phyloP scores from a whole-genome alignment of 73 alveolate genomes.

The Durusdinium trenchii region DNA sequence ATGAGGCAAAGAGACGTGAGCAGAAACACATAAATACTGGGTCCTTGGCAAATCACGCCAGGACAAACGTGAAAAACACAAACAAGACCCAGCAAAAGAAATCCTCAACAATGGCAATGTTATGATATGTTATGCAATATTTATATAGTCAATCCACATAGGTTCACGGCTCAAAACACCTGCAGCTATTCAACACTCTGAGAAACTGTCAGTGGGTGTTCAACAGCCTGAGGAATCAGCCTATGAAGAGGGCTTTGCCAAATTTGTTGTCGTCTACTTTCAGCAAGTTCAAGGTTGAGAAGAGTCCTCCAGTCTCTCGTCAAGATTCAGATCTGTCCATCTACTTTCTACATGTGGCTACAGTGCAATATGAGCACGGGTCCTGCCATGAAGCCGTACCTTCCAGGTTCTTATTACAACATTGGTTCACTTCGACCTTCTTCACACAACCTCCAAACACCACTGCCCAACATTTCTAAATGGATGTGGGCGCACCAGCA shows the following conservation, averaged over 20 bases:
- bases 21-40: constrained; percentile 46
- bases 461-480: neutral
- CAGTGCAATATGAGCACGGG: too few relatives aligned
- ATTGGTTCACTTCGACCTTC: too few relatives aligned
- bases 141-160: too few relatives aligned
- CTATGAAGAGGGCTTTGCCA: constrained; percentile 1
- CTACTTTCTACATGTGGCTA: neutral
- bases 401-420: neutral
- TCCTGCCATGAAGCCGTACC: constrained; percentile 75
- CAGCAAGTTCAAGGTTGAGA: constrained; percentile 3
- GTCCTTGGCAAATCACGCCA: neutral
- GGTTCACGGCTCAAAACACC: too few relatives aligned
- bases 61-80: neutral
- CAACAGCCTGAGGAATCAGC: neutral
- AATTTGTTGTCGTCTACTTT: neutral
- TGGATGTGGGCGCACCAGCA: constrained; percentile 2
- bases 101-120: neutral
- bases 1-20: constrained; percentile 55
- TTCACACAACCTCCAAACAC: too few relatives aligned
- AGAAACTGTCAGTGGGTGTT: neutral
- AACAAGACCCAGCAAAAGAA: neutral
- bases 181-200: neutral
- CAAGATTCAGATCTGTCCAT: neutral
- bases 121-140: neutral
- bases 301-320: neutral